Evolutionary conservation across 306 rosid genomes (phyloP), one percentile per base, ranked within the genome.

Genomic region (Castanea sativa): DNA sequence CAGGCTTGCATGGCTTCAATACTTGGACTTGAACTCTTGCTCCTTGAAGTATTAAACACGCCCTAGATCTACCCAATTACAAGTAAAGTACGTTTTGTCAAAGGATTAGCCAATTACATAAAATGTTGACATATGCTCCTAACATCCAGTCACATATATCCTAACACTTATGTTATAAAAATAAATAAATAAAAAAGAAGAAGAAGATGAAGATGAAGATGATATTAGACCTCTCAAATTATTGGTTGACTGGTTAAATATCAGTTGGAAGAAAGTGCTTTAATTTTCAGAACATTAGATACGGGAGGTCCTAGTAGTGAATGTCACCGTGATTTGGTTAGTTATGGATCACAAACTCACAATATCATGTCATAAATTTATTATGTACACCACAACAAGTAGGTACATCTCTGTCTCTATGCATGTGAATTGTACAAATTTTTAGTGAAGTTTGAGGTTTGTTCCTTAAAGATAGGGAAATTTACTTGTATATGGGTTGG

Each of bases 301-400:
- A 32, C 15, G 61, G 68, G 74, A 33, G 59, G 18, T 72, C 45
- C 5, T 12, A 13, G 23, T 29, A 29, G 30, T 25, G 21, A 77
- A 56, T 52, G 21, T 19, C 8, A 55, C 20, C n/a, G 19, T 55
- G n/a, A 4, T 5, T 55, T 25, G 2, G 2, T 25, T 25, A 25
- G 27, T 25, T 25, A 25, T 25, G 27, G 27, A 1, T 25, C 27
- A 25, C 1, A 25, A 1, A 8, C 5, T 55, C 73, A 73, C 69
- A 69, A 58, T 80, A 10, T 75, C 41, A 41, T 77, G 56, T 64
- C 32, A 18, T 55, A 73, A 55, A 76, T 82, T 79, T 73, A 74
- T 55, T 56, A 45, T 3, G 5, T 5, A 29, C 63, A 15, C 13
- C 43, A 23, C 35, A 38, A 21, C 18, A 18, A 7, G 10, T 19